Evolutionary conservation across 2,329 filamentous ascomycete species (phyloP), one percentile per base, ranked within the genome.

Genomic region (Aspergillus tanneri): DNA sequence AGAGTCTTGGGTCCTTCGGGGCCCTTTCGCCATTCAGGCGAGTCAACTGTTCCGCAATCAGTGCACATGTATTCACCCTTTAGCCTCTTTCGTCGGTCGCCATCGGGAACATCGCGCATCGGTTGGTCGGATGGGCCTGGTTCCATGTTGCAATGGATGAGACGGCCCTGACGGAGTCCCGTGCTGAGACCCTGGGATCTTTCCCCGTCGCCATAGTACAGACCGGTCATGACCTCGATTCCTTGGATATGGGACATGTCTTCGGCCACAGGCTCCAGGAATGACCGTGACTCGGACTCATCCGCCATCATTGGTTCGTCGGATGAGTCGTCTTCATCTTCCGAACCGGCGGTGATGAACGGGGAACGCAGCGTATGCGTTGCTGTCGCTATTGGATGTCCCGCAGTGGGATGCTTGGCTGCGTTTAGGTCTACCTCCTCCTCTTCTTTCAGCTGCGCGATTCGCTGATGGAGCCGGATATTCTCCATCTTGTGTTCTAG

Each of bases 401-500:
- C 80, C 34, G 75, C 11, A 16, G 44, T 65, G 76, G 81, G 85
- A 36, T 84, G 78, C 53, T 77, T 77, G 49, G 84, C 80, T 43
- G 84, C 81, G 50, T 87, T 86, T 12, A 79, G 78, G 52, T 95
- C 91, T 46, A 91, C 88, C 47, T 86, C 83, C 67, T 96, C 92
- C 68, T 96, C 92, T 52, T 82, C 80, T 58, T 88, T 88, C 46
- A 96, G 76, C 70, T 95, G 90, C 14, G 86, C 84, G 53, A 97
- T 95, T 35, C 89, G 84, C 59, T 89, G 87, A 61, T 83, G 84
- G 40, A 97, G 72, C 4, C 91, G 83, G 72, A 96, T 90, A 62
- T 96, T 96, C 68, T 96, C 92, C 46, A 96, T 92, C 71, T 96
- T 96, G 73, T 96, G 91, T 67, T 97, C 92, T 22, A 97, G 77